Percentiles rank a stretch among this genome's conserved stretches.
Conservation (phyloP, 192 early-diverging fungal species). For the Phycomyces blakesleeanus region DNA sequence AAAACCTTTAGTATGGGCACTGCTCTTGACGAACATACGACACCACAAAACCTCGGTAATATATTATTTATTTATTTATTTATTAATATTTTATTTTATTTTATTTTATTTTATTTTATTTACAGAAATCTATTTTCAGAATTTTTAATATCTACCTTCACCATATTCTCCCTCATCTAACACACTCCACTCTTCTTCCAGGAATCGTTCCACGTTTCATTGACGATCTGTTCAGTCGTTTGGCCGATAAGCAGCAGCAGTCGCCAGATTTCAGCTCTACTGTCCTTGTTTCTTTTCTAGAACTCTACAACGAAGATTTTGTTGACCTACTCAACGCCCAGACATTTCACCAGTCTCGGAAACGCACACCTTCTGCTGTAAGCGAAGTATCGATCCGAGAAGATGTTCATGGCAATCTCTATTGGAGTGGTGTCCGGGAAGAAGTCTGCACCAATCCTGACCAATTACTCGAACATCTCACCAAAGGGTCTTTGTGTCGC, state of each 20-base stretch:
- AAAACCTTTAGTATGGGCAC: constrained; percentile 97
- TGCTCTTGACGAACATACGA: constrained; percentile 35
- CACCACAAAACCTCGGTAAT: not conserved
- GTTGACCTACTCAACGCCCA: constrained; percentile 73
- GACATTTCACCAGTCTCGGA: constrained; percentile 12
- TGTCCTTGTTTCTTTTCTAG: constrained; percentile 79
- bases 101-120: no score
- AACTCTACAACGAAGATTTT: constrained; percentile 97
- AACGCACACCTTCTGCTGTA: constrained; percentile 27
- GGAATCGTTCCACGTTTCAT: constrained; percentile 69
- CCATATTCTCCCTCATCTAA: constrained; percentile 6
- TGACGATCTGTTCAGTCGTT: constrained; percentile 46
- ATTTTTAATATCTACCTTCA: no score
- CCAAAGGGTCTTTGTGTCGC: constrained; percentile 52
- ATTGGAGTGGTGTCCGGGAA: constrained; percentile 81
- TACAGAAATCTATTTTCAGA: no score
- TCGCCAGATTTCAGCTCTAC: constrained; percentile 36
- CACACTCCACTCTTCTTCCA: constrained; percentile 8
- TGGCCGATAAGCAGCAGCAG: constrained; percentile 35
- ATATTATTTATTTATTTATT: not conserved
- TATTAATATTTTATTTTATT: not conserved
- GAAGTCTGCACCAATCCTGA: constrained; percentile 60
- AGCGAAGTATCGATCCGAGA: constrained; percentile 53
- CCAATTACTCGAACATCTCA: constrained; percentile 49
- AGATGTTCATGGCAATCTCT: constrained; percentile 83